Conservation (phyloP, 805 yeast genomes). For the Candida montana region DNA sequence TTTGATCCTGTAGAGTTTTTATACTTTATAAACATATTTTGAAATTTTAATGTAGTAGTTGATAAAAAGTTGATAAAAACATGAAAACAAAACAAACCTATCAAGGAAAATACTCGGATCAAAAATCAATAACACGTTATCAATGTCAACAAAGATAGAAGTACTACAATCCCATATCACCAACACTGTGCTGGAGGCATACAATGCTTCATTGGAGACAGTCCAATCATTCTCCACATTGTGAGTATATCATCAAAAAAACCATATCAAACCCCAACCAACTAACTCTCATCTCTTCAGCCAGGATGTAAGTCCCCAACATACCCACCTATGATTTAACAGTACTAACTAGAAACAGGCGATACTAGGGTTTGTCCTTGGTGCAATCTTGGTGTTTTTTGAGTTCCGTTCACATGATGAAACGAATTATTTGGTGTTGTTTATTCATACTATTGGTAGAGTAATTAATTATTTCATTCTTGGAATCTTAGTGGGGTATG, state of each 20-base stretch:
- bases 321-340: not conserved
- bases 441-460: too few species aligned
- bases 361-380: too few species aligned
- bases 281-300: not conserved
- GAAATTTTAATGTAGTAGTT: not conserved
- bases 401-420: too few species aligned
- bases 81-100: not conserved
- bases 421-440: too few species aligned
- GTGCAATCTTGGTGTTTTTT: too few species aligned
- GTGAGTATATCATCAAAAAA: slow-evolving; percentile 28
- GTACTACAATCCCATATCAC: slow-evolving; percentile 35
- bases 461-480: too few species aligned
- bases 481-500: too few species aligned
- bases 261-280: not conserved
- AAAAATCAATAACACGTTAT: too few species aligned
- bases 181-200: slow-evolving; percentile 50
- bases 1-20: not conserved
- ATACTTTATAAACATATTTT: not conserved
- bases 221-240: slow-evolving; percentile 30
- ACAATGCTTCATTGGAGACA: slow-evolving; percentile 36
- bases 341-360: not conserved
- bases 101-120: too few species aligned
- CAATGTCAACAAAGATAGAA: too few species aligned
- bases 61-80: not conserved
- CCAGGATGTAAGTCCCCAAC: not conserved